phyloP scores from a whole-genome alignment of 2,329 filamentous ascomycete genomes.

The Neofusicoccum sp. region DNA sequence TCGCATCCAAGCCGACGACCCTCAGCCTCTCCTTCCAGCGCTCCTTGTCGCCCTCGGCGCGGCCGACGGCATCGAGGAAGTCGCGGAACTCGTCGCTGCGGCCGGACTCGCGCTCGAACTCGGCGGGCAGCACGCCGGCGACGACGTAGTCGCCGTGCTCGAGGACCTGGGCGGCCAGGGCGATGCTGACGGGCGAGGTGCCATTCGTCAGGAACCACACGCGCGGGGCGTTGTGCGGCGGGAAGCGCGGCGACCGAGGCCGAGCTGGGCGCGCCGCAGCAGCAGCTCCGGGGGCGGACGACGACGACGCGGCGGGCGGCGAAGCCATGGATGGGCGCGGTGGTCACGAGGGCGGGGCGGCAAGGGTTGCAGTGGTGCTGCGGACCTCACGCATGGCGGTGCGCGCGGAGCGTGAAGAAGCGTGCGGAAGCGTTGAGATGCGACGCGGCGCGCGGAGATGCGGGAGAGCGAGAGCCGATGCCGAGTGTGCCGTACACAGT shows the following conservation, averaged over 20 bases:
- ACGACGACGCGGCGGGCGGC: slow-evolving; percentile 2
- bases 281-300: not conserved
- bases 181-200: slow-evolving; percentile 79
- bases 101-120: slow-evolving; percentile 67
- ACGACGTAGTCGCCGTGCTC: slow-evolving; percentile 91
- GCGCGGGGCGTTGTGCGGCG: slow-evolving; percentile 65
- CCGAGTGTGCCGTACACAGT: not conserved
- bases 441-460: not conserved
- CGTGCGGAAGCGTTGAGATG: not conserved
- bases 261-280: slow-evolving; percentile 29
- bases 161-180: slow-evolving; percentile 76
- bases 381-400: not conserved
- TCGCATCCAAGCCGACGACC: slow-evolving; percentile 58
- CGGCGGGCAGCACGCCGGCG: slow-evolving; percentile 73
- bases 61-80: slow-evolving; percentile 62
- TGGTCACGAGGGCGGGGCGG: not conserved
- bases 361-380: not conserved
- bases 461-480: not conserved
- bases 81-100: slow-evolving; percentile 76
- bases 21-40: slow-evolving; percentile 78
- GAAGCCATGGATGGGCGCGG: not conserved
- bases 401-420: no score
- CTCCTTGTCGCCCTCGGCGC: slow-evolving; percentile 57
- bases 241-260: slow-evolving; percentile 52
- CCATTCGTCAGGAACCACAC: slow-evolving; percentile 92